Percentiles rank a stretch among this genome's conserved stretches.
These are phyloP conservation scores for Exophiala alcalophila DNA, from an alignment of 2,329 filamentous ascomycete species.

Conservation along the genomic window DNA sequence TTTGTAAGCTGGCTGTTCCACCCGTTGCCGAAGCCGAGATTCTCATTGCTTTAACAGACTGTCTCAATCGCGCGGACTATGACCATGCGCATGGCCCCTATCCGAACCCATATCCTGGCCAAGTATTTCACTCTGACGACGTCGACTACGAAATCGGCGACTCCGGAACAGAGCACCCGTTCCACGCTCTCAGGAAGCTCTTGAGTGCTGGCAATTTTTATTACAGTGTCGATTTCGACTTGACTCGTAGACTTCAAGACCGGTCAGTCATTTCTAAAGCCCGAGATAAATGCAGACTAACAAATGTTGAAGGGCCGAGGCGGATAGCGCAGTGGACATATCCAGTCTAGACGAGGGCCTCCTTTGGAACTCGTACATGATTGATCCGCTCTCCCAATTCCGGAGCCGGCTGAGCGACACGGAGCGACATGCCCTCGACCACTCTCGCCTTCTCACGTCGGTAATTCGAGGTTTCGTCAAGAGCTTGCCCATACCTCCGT, in stretches of 20 bases:
- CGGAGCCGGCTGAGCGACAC: constrained; percentile 72
- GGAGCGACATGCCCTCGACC: constrained; percentile 77
- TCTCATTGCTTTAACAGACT: constrained; percentile 55
- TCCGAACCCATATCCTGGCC: constrained; percentile 54
- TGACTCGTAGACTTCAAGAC: constrained; percentile 90
- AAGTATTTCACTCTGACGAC: constrained; percentile 54
- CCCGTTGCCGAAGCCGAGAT: not conserved
- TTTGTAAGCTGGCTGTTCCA: constrained; percentile 48
- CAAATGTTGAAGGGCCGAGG: constrained; percentile 59
- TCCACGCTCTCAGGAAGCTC: constrained; percentile 84
- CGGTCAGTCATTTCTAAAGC: constrained; percentile 51
- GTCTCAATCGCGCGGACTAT: constrained; percentile 80
- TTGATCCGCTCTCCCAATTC: constrained; percentile 85
- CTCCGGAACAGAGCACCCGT: constrained; percentile 76
- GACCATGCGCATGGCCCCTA: constrained; percentile 65
- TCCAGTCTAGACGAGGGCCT: constrained; percentile 91
- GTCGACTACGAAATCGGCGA: constrained; percentile 63
- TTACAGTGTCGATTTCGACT: constrained; percentile 96
- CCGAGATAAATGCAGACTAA: constrained; percentile 18
- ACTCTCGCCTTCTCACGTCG: constrained; percentile 82
- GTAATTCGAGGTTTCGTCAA: constrained; percentile 90
- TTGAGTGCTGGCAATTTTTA: constrained; percentile 93
- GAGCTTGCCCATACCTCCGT: constrained; percentile 79
- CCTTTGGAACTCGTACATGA: constrained; percentile 99
- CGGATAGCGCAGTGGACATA: constrained; percentile 77